Evolutionary conservation across 805 yeast genomes (phyloP), one percentile per base, ranked within the genome.

Genomic region (Cephaloascus fragrans): DNA sequence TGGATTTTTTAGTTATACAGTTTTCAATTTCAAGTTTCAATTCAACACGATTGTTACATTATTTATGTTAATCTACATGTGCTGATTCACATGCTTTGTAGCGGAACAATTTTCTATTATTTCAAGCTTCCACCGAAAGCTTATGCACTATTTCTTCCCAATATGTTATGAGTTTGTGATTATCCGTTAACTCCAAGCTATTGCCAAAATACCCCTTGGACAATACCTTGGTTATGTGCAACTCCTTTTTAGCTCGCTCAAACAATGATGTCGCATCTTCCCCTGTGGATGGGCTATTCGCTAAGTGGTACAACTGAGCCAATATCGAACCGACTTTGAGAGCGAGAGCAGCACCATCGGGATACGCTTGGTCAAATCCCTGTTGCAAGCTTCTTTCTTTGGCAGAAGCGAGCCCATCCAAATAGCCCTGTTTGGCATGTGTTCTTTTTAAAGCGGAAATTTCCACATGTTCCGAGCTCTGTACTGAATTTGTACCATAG

Each of bases 361-460:
- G 86, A 47, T 77, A 89, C 0, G 90, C 90, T 2, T 62, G 68
- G 53, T 89, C 94, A 51, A 90, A 89, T 0, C 96, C 96, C 10
- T 62, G 51, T 52, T 89, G 97, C 18, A 87, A 60, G 32, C 80
- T 74, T 5, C 59, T 57, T 46, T 84, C 94, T 48, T 85, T 80
- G 3, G 86, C 75, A 14, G 55, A 58, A 1, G 85, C 66, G 4
- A 89, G 51, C 0, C 97, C 97, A 43, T 83, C 95, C 3, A 86
- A 57, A 47, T 85, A 89, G 0, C 97, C 97, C 44, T 81, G 81
- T 45, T 83, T 84, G 6, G 67, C 67, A 52, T 89, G 96, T 8
- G 67, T 69, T 23, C 89, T 59, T 47, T 73, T 61, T 36, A 81
- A 47, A 8, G 71, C 70, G 5, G 62, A 37, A 12, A 51, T 40